A percentile compares a stretch with the other conserved stretches of the same genome.
phyloP scores from a whole-genome alignment of 768 basidiomycete genomes.

The Boletus rubropictus region DNA sequence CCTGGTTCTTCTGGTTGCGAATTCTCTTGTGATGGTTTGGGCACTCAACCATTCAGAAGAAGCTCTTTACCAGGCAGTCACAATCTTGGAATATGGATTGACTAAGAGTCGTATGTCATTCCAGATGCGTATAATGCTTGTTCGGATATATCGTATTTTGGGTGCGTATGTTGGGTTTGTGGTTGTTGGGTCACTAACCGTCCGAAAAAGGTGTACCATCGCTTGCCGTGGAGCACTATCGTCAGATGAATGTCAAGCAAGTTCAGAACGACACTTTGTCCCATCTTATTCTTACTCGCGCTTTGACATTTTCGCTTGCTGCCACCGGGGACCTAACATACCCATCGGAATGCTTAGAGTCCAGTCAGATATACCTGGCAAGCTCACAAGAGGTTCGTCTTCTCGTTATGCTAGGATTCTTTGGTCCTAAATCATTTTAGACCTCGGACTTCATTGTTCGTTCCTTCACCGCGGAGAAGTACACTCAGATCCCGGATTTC shows the following conservation, averaged over 20 bases:
- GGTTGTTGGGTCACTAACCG: neutral
- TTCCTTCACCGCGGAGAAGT: slow-evolving; percentile 75
- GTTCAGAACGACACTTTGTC: slow-evolving; percentile 88
- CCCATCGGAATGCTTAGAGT: slow-evolving; percentile 69
- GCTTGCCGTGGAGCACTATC: slow-evolving; percentile 73
- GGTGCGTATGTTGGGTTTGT: slow-evolving; percentile 38
- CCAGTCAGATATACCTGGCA: slow-evolving; percentile 73
- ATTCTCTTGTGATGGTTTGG: slow-evolving; percentile 63
- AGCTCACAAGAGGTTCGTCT: slow-evolving; percentile 71
- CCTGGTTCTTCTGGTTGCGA: slow-evolving; percentile 68
- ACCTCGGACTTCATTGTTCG: slow-evolving; percentile 77
- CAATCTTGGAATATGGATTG: slow-evolving; percentile 67
- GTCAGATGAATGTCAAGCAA: slow-evolving; percentile 71
- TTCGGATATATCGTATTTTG: slow-evolving; percentile 77
- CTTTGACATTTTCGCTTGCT: slow-evolving; percentile 73
- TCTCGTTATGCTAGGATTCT: neutral
- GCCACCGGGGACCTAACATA: slow-evolving; percentile 71
- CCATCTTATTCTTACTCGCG: slow-evolving; percentile 72
- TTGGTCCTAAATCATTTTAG: slow-evolving; percentile 31
- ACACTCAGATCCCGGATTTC: slow-evolving; percentile 87
- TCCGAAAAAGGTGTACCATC: slow-evolving; percentile 57
- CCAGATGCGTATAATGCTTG: slow-evolving; percentile 66
- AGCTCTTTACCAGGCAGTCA: slow-evolving; percentile 58
- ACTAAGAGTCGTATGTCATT: slow-evolving; percentile 74
- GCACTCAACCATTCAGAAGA: slow-evolving; percentile 46